Base-by-base conservation (phyloP, 805 yeast species). In the Candida verbasci region DNA sequence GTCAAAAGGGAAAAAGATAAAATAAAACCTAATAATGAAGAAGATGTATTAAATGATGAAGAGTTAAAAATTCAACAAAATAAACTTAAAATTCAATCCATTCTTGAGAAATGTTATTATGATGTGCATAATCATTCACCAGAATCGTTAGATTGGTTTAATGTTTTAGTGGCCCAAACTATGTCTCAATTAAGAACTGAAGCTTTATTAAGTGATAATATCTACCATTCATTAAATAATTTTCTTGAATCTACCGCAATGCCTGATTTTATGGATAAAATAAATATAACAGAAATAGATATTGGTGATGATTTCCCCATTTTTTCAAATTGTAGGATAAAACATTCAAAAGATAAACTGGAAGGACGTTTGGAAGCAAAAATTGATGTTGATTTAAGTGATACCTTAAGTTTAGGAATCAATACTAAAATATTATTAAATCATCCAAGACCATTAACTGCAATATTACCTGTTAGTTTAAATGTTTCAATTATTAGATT, bases 121-220 rank as follows among this genome's bases (percentile, higher is more conserved):
- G 85, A 93, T 52, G 97, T 93, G 1, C 79, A 80, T 31, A 80
- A 78, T 17, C 98, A 93, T 56, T 70, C 80, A 12, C 76, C 97
- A 0, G 98, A 93, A 62, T 83, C 96, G 0, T 63, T 93, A 42
- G 98, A 93, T 56, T 93, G 98, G 98, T 87, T 93, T 58, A 93
- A 91, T 46, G 97, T 93, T 1, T 67, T 93, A 24, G 74, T 93
- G 14, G 98, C 97, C 0, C 97, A 93, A 56, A 80, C 88, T 6
- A 79, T 93, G 17, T 77, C 86, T 22, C 95, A 89, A 45, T 72
- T 88, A 43, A 74, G 98, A 39, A 74, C 80, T n/a, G 97, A 93
- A 54, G 97, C 97, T 0, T 62, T 86, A 39, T 69, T 75, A 28
- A 79, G 88, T 33, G 93, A 93, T 55, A 88, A 87, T 54, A 83